Base-by-base conservation (phyloP, 495 filamentous ascomycete species). In the Melanomma pulvis-pyrius region DNA sequence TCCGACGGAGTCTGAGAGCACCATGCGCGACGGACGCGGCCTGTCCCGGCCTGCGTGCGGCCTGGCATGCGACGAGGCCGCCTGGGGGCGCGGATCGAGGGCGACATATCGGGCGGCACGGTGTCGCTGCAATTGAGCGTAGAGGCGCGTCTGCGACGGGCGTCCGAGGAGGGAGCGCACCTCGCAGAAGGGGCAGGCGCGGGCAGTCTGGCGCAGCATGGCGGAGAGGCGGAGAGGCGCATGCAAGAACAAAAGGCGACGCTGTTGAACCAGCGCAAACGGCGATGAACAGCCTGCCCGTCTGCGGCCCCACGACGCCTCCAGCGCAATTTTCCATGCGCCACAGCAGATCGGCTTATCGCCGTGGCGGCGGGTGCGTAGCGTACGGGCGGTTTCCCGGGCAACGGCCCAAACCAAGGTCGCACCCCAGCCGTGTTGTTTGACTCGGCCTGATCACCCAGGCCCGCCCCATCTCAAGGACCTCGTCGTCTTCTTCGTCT, bases 1-100 rank as follows among this genome's bases (percentile, higher is more conserved):
- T 60, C 82, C 83, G 44, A 96, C 92, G 53, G 81, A 80, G 39
- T 87, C 83, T n/a, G 92, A 96, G 24, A 97, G 83, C 0, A 86
- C 80, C 87, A 93, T 91, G 67, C 92, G 88, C 51, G 91, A 86
- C 6, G 89, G 89, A 44, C 78, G 75, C 52, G 74, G 72, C 71
- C 75, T 80, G 48, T 77, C 53, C 17, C 54, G 11, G 25, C 50
- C 47, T 1, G 25, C 1, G 15, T 48, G 48, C 28, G 56, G 51
- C 44, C 47, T 50, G 48, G 48, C 7, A 19, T 19, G 48, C 9
- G 19, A 26, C 22, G 48, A 24, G 21, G 48, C 48, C 8, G 25
- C 22, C 22, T 6, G 48, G 2, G 48, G 19, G 22, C 48, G 48
- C 9, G 55, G 25, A 55, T 9, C 34, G 11, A 39, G 1, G 11